Base-by-base conservation (phyloP, 768 basidiomycete species). In the Sutorius australiensis region DNA sequence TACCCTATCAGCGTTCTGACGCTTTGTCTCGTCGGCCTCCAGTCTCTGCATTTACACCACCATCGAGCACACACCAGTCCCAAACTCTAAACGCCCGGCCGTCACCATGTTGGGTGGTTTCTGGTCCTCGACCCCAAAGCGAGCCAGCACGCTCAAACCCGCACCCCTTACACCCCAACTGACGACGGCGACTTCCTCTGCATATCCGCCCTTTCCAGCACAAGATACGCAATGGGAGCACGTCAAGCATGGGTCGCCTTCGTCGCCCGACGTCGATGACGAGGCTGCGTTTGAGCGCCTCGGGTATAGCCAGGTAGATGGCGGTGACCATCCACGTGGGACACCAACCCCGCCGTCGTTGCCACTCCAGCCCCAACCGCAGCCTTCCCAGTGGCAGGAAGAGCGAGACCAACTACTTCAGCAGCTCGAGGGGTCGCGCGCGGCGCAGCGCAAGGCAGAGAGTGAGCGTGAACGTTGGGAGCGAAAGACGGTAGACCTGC, bases 161-260 rank as follows among this genome's bases (percentile, higher is more conserved):
- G 8, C 46, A n/a, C 62, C 65, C 2, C 57, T 67, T 33, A 34
- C 65, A 2, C 65, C 62, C 3, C 56, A 65, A 39, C 62, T 62
- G 28, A 62, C 65, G 2, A 62, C 62, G 0, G 7, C 43, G 10
- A 50, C 45, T 3, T 40, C 60, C 31, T 36, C 50, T 12, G 56
- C 61, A 33, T 57, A 54, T 32, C 57, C 53, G 7, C 46, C 53
- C 16, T 53, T 2, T 8, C 49, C 9, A 0, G 0, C 44, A 21
- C 53, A 54, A n/a, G 65, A 65, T 6, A 6, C 53, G 2, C 64
- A 57, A 31, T 67, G 64, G 64, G 65, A 65, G 21, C 54, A 65
- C 33, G 39, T 67, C 45, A 57, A 54, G 17, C 27, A 11, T 3
- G 62, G 51, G 1, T 36, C 64, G 14, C 52, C 59, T 1, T 27